Conservation (phyloP, 345 rosid species). For the Eucalyptus regnans region DNA sequence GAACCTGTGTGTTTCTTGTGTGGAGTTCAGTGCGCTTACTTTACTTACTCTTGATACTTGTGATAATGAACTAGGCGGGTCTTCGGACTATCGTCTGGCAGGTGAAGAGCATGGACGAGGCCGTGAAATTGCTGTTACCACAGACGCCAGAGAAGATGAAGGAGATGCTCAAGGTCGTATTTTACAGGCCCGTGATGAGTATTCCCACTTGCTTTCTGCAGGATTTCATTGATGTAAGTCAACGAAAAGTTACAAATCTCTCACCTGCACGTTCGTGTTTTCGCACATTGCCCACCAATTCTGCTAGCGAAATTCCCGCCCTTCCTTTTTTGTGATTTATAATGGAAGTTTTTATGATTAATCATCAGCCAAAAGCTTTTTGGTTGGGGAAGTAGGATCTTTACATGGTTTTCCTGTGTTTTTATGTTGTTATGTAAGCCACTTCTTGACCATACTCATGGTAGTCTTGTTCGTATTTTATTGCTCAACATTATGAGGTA, state of each 20-base stretch:
- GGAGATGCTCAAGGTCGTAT: neutral
- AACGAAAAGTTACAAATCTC: neutral
- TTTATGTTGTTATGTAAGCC: neutral
- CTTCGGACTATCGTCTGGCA: neutral
- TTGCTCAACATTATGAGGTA: neutral
- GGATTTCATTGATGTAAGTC: conserved; percentile 4
- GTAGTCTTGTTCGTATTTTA: neutral
- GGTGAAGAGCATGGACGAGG: neutral
- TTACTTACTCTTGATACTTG: neutral
- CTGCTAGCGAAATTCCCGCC: neutral
- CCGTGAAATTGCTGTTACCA: neutral
- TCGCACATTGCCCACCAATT: neutral
- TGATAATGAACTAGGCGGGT: neutral
- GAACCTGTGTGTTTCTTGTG: neutral
- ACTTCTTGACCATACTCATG: neutral
- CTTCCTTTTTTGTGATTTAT: neutral
- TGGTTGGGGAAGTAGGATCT: neutral
- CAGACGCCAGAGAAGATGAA: conserved; percentile 1
- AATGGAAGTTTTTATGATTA: neutral
- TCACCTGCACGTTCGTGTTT: neutral
- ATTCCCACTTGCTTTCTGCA: neutral
- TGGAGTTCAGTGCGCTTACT: neutral
- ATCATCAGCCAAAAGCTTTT: neutral
- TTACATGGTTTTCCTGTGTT: neutral
- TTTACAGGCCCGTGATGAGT: neutral